phyloP scores from a whole-genome alignment of 2,329 filamentous ascomycete species.

The Bipolaris sorokiniana region DNA sequence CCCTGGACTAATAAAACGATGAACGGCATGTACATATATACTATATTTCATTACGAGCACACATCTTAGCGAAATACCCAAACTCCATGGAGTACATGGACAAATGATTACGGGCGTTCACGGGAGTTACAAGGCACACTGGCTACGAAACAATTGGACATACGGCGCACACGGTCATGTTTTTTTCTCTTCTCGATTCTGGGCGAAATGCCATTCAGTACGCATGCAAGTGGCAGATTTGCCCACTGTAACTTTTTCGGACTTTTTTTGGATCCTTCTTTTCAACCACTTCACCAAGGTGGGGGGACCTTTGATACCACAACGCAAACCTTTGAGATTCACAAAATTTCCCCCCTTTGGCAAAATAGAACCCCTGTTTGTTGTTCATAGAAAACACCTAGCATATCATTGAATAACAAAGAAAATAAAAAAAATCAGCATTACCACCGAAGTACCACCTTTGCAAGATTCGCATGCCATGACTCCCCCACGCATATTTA shows the following conservation, averaged over 20 bases:
- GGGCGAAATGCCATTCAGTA: neutral
- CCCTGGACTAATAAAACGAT: slow-evolving; percentile 13
- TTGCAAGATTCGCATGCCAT: too few species aligned
- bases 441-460: too few species aligned
- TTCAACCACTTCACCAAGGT: neutral
- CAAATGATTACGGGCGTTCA: neutral
- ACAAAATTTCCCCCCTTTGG: too few species aligned
- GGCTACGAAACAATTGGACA: neutral
- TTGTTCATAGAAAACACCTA: too few species aligned
- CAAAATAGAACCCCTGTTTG: too few species aligned
- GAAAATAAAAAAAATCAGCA: too few species aligned
- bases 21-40: slow-evolving; percentile 15
- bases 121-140: neutral
- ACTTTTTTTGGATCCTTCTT: neutral
- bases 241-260: neutral
- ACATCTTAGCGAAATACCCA: slow-evolving; percentile 1
- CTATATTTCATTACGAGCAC: slow-evolving; percentile 11
- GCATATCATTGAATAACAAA: too few species aligned
- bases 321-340: too few species aligned
- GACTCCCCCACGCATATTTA: too few species aligned
- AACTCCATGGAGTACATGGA: neutral
- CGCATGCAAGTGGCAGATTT: neutral
- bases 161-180: slow-evolving; percentile 2
- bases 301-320: neutral
- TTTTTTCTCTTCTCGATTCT: neutral